Conservation (phyloP, 2,329 filamentous ascomycete genomes). For the Emergomyces pasteurianus region DNA sequence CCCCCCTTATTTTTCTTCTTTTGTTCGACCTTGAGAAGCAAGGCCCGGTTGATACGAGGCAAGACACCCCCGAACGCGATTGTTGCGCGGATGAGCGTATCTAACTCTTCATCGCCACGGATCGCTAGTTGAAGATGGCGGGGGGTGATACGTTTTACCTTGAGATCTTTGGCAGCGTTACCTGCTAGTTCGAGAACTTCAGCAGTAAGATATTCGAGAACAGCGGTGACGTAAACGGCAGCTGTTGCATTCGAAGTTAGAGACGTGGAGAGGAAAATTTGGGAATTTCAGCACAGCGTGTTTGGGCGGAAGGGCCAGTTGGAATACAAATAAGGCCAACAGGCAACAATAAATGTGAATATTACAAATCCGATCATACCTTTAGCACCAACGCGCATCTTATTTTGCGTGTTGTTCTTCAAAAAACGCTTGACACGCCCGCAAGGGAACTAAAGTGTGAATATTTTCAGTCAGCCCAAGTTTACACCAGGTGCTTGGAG, state of each 20-base stretch:
- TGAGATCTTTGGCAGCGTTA: conserved; percentile 98
- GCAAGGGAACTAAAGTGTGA: conserved; percentile 69
- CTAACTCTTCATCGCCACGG: conserved; percentile 94
- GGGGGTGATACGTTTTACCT: conserved; percentile 98
- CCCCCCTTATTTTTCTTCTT: conserved; percentile 72
- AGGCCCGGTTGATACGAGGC: conserved; percentile 95
- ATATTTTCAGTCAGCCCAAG: conserved; percentile 20
- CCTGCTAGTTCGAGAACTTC: conserved; percentile 97
- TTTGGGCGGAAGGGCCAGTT: background rate
- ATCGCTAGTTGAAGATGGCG: conserved; percentile 97
- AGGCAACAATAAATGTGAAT: background rate
- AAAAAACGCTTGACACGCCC: conserved; percentile 99
- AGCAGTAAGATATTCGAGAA: conserved; percentile 94
- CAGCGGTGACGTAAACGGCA: conserved; percentile 93
- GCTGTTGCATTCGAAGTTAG: conserved; percentile 36
- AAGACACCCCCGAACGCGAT: conserved; percentile 98
- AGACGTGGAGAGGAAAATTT: background rate
- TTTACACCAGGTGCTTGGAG: background rate
- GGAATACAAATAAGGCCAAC: background rate
- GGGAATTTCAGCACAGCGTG: background rate
- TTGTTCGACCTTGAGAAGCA: conserved; percentile 91
- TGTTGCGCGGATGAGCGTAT: conserved; percentile 92
- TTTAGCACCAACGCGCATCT: conserved; percentile 98
- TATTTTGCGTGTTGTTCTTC: conserved; percentile 98
- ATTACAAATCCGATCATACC: conserved; percentile 23